Percentiles rank a stretch among this genome's conserved stretches.
Evolutionary conservation across 2,329 filamentous ascomycete genomes (phyloP).

Genomic region (Apiospora rasikravindrae): DNA sequence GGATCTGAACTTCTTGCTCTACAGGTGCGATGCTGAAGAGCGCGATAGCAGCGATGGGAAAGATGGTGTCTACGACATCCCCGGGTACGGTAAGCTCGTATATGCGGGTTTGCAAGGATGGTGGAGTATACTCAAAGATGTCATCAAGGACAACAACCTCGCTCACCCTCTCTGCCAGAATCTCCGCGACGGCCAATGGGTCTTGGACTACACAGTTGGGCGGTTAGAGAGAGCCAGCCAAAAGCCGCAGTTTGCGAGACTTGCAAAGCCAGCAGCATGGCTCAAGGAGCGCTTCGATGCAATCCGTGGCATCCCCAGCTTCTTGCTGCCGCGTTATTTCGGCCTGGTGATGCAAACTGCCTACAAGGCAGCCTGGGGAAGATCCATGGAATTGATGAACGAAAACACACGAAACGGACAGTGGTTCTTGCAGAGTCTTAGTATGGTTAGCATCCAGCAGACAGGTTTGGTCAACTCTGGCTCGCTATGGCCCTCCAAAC

Average conservation of each 20-base stretch:
- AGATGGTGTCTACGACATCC: constrained; percentile 90
- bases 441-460: constrained; percentile 90
- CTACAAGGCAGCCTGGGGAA: constrained; percentile 82
- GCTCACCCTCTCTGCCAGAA: constrained; percentile 94
- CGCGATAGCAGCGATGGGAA: constrained; percentile 76
- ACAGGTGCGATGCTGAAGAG: constrained; percentile 89
- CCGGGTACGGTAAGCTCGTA: constrained; percentile 81
- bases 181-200: constrained; percentile 89
- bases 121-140: constrained; percentile 89
- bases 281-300: constrained; percentile 84
- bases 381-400: constrained; percentile 79
- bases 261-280: constrained; percentile 76
- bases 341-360: constrained; percentile 86
- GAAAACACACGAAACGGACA: constrained; percentile 80
- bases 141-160: constrained; percentile 88
- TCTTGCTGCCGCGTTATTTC: constrained; percentile 92
- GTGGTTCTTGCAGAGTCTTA: constrained; percentile 85
- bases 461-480: constrained; percentile 88
- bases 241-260: constrained; percentile 63
- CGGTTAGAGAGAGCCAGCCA: constrained; percentile 76
- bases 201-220: constrained; percentile 83
- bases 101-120: constrained; percentile 98
- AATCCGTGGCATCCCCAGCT: constrained; percentile 83
- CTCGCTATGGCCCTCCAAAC: constrained; percentile 85
- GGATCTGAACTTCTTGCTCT: constrained; percentile 90